Evolutionary conservation across 139 green algal genomes (phyloP).

Genomic region (Coelastrella sp.): DNA sequence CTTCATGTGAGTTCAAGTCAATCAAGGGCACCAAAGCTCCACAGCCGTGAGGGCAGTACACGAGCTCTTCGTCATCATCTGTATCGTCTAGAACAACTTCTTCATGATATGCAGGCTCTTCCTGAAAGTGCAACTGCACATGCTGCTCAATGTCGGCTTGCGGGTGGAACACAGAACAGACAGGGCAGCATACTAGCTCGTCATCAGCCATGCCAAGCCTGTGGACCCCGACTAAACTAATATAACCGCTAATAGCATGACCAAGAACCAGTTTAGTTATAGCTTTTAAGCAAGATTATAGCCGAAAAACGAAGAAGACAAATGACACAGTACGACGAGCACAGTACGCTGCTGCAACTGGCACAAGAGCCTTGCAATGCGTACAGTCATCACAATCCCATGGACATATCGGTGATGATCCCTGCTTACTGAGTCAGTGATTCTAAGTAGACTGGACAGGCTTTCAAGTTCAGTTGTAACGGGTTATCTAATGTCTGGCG

Average conservation of each 20-base stretch:
- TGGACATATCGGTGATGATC: no score
- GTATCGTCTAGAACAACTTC: background rate
- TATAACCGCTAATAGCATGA: background rate
- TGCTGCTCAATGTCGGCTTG: background rate
- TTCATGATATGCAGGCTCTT: background rate
- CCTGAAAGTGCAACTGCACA: slow-evolving; percentile 29
- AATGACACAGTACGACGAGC: no score
- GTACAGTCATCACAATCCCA: no score
- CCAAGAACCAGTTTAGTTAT: background rate
- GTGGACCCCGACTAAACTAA: no score
- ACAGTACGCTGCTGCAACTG: no score
- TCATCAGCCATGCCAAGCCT: slow-evolving; percentile 1
- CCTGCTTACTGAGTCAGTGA: background rate
- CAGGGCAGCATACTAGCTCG: slow-evolving; percentile 1
- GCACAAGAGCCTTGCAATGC: no score
- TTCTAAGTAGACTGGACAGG: no score
- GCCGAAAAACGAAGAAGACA: no score
- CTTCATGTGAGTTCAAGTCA: slow-evolving; percentile 49
- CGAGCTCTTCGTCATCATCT: slow-evolving; percentile 15
- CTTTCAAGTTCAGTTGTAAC: slow-evolving; percentile 23
- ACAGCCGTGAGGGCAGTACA: slow-evolving; percentile 36
- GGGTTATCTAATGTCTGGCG: no score
- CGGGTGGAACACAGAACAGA: background rate
- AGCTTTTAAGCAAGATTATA: no score
- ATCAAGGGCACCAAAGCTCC: slow-evolving; percentile 18